phyloP scores from a whole-genome alignment of 352 stramenopile species.

The Pythium dissimile region DNA sequence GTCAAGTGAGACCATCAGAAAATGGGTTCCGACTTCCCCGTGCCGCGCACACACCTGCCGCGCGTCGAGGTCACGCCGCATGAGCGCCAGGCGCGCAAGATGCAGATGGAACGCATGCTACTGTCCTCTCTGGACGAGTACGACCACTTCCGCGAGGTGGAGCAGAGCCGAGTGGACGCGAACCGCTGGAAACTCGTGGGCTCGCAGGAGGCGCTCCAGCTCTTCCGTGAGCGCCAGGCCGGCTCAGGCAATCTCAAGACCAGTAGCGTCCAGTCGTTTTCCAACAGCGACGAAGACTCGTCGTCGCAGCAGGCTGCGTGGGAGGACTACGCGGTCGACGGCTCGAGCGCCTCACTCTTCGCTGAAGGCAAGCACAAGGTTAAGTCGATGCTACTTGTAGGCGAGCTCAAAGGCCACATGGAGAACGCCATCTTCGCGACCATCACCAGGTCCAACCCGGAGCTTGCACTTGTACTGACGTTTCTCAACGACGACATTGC shows the following conservation, averaged over 20 bases:
- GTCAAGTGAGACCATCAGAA: too few species aligned
- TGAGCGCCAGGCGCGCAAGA: conserved; percentile 9
- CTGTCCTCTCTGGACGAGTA: conserved; percentile 15
- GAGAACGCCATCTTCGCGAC: conserved; percentile 56
- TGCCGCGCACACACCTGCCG: conserved; percentile 26
- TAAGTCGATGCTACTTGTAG: conserved; percentile 39
- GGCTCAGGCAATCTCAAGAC: neutral
- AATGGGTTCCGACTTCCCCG: conserved; percentile 34
- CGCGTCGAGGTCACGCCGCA: conserved; percentile 12
- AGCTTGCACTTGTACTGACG: conserved; percentile 48
- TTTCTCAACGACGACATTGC: conserved; percentile 62
- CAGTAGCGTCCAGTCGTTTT: neutral
- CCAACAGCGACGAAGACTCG: neutral
- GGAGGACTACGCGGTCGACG: conserved; percentile 28
- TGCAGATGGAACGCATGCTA: conserved; percentile 25
- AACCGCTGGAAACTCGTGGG: conserved; percentile 10
- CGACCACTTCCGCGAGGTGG: conserved; percentile 14
- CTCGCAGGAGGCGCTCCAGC: neutral
- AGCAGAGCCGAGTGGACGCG: conserved; percentile 5
- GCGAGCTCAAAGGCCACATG: conserved; percentile 38
- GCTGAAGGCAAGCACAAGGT: neutral
- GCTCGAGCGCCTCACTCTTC: conserved; percentile 16
- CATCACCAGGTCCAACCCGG: conserved; percentile 49
- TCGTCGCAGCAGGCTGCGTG: neutral
- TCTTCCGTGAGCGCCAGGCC: conserved; percentile 10